phyloP scores from a whole-genome alignment of 139 green algal species.

The Nannochloris sp. region DNA sequence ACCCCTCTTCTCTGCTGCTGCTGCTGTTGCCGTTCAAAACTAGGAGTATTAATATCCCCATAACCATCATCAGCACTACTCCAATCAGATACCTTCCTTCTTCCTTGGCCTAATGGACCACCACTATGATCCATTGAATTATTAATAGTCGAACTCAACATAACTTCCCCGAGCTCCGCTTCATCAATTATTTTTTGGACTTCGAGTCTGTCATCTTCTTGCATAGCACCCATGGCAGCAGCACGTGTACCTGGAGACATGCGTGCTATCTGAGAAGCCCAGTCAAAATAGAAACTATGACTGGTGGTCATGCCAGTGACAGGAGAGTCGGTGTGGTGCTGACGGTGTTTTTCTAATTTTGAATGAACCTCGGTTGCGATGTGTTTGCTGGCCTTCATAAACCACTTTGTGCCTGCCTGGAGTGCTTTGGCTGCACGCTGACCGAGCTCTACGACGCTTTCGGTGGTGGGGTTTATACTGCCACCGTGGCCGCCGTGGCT shows the following conservation, averaged over 20 bases:
- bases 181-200: conserved; percentile 40
- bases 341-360: conserved; percentile 9
- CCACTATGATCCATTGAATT: background rate
- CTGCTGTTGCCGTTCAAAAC: background rate
- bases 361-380: conserved; percentile 24
- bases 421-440: conserved; percentile 22
- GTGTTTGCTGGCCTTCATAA: conserved; percentile 25
- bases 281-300: conserved; percentile 21
- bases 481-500: background rate
- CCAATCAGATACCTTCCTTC: background rate
- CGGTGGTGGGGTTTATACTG: background rate
- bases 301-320: background rate
- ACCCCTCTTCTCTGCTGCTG: background rate
- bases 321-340: background rate
- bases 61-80: background rate
- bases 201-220: conserved; percentile 33
- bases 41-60: too few relatives aligned
- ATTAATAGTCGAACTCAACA: background rate
- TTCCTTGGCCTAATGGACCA: background rate
- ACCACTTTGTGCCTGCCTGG: conserved; percentile 23
- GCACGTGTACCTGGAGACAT: conserved; percentile 10
- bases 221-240: conserved; percentile 24
- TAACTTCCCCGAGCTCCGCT: conserved; percentile 7
- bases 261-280: conserved; percentile 29
- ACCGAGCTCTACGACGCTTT: conserved; percentile 1